Evolutionary conservation across 2,329 filamentous ascomycete genomes (phyloP), one percentile per base, ranked within the genome.

Genomic region (Fusarium napiforme): DNA sequence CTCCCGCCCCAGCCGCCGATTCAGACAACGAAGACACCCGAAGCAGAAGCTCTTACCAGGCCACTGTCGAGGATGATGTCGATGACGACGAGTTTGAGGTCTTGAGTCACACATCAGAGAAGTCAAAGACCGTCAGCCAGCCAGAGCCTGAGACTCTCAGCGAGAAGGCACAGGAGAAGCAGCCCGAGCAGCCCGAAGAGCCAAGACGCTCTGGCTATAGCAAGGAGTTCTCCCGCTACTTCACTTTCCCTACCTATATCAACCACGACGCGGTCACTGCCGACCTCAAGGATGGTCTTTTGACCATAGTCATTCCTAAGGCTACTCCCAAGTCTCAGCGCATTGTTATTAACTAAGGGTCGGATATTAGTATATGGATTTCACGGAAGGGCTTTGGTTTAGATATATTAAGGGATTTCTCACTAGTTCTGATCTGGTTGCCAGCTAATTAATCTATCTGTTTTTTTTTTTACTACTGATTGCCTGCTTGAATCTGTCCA

Each of bases 241-340:
- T 93, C 82, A 88, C 83, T 79, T 93, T 93, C 84, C 89, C 91
- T 0, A 81, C 82, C 52, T 87, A 86, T 15, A 86, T 93, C 64
- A 87, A 92, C 77, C 86, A 88, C 73, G 87, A 89, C 21, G 81
- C 78, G 7, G 91, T 93, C 45, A 84, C 82, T 43, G 91, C 91
- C 37, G 84, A 81, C 3, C 45, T 67, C 5, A 67, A 67, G 62
- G 62, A 67, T 32, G 64, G 64, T 14, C 62, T 67, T 7, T 32
- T 67, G 28, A 67, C 64, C 0, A 16, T 67, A 7, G 39, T 46
- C 3, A 4, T 67, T 21, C 64, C 64, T 0, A 67, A 67, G 45
- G 34, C 45, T 39, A 40, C 50, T 45, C 32, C 39, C 1, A n/a
- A 46, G 23, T 23, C 45, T 12, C 64, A 23, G 9, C 64, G 45